phyloP scores from a whole-genome alignment of 176 grass and related monocot species.

The Zea luxurians region DNA sequence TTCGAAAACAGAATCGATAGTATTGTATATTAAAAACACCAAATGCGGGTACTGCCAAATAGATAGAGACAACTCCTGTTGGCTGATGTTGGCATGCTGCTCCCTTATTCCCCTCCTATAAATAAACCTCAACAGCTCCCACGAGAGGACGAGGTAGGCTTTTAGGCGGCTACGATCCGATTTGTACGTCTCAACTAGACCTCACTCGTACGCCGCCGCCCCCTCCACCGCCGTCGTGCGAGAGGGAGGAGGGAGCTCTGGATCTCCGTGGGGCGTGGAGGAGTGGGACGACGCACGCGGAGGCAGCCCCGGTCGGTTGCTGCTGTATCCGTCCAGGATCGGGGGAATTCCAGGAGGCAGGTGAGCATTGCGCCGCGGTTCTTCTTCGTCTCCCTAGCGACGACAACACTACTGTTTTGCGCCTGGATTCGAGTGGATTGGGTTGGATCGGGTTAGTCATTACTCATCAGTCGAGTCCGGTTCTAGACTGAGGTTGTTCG shows the following conservation, averaged over 20 bases:
- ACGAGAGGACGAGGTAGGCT: too few relatives aligned
- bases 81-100: too few relatives aligned
- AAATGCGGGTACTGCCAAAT: too few relatives aligned
- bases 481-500: background rate
- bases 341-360: too few relatives aligned
- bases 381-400: background rate
- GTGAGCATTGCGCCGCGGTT: constrained; percentile 32
- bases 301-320: background rate
- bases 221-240: background rate
- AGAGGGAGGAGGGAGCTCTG: background rate
- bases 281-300: background rate
- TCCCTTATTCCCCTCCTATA: too few relatives aligned
- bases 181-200: constrained; percentile 19
- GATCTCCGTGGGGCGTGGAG: constrained; percentile 10
- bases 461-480: background rate
- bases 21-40: too few relatives aligned
- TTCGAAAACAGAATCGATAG: too few relatives aligned
- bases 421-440: background rate
- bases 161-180: background rate
- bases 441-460: background rate
- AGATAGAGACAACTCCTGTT: too few relatives aligned
- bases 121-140: too few relatives aligned
- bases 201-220: background rate
- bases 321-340: too few relatives aligned
- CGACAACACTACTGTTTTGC: background rate